phyloP scores from a whole-genome alignment of 768 basidiomycete species.

The Leccinum subtestaceum region DNA sequence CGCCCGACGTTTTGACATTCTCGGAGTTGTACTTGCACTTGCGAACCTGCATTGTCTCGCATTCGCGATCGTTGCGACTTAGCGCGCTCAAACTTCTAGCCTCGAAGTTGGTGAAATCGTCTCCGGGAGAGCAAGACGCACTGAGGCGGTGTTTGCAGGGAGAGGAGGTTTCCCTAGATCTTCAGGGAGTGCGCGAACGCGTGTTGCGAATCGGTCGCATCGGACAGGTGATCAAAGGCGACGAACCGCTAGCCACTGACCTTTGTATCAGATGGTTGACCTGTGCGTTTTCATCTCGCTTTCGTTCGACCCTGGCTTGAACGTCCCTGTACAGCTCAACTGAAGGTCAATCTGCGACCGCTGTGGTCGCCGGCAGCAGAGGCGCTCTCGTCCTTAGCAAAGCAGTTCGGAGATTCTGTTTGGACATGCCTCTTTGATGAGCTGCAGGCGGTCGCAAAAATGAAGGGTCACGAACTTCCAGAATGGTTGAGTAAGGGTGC shows the following conservation, averaged over 20 bases:
- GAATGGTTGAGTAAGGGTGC: constrained; percentile 27
- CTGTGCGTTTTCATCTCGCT: constrained; percentile 41
- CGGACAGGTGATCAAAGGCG: constrained; percentile 55
- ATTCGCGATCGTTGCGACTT: constrained; percentile 65
- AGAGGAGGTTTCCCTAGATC: constrained; percentile 76
- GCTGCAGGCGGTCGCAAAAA: constrained; percentile 38
- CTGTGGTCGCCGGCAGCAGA: constrained; percentile 81
- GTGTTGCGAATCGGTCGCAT: constrained; percentile 75
- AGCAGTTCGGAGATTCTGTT: constrained; percentile 62
- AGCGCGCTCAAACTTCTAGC: constrained; percentile 61
- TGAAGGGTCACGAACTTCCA: constrained; percentile 6
- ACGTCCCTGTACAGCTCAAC: constrained; percentile 55
- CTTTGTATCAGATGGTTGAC: constrained; percentile 71
- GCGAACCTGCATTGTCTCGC: constrained; percentile 60
- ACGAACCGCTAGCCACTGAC: constrained; percentile 52
- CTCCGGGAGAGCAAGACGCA: constrained; percentile 48
- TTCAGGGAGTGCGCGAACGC: constrained; percentile 81
- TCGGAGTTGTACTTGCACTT: constrained; percentile 53
- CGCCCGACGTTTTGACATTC: constrained; percentile 34
- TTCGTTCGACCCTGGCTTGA: not conserved
- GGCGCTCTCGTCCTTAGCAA: constrained; percentile 53
- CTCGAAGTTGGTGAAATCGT: constrained; percentile 45
- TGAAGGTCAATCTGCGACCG: constrained; percentile 92
- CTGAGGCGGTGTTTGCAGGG: constrained; percentile 69
- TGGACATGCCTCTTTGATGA: constrained; percentile 74